A percentile compares a stretch with the other conserved stretches of the same genome.
These are phyloP conservation scores for Apiospora malaysiana DNA, from an alignment of 2,329 filamentous ascomycete genomes.

Conservation along the genomic window DNA sequence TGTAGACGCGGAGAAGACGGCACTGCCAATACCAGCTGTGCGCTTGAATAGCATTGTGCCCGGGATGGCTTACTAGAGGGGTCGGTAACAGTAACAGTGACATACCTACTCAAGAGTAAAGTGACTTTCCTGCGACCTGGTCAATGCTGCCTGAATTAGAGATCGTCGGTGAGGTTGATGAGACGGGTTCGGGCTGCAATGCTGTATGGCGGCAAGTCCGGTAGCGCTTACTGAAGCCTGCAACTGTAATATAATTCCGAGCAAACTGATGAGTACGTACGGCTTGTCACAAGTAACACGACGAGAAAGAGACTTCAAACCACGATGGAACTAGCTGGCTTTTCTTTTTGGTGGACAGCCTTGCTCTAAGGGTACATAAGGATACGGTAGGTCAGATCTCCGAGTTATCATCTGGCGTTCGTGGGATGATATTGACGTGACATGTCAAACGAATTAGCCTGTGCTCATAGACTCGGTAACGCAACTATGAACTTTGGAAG, in stretches of 20 bases:
- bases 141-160: conserved; percentile 9
- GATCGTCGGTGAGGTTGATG: conserved; percentile 15
- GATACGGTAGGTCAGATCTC: background rate
- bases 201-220: conserved; percentile 11
- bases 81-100: background rate
- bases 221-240: conserved; percentile 12
- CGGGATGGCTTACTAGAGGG: background rate
- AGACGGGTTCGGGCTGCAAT: background rate
- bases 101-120: background rate
- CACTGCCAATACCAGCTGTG: background rate
- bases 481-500: background rate
- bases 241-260: background rate
- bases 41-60: background rate
- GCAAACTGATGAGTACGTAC: background rate
- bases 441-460: conserved; percentile 1
- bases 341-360: background rate
- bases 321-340: background rate
- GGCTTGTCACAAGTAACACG: background rate
- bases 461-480: background rate
- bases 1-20: background rate
- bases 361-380: background rate
- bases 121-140: background rate
- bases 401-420: background rate
- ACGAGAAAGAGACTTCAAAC: background rate
- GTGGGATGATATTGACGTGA: background rate